Conservation (phyloP, 331 rosid genomes). For the Ulmus americana region DNA sequence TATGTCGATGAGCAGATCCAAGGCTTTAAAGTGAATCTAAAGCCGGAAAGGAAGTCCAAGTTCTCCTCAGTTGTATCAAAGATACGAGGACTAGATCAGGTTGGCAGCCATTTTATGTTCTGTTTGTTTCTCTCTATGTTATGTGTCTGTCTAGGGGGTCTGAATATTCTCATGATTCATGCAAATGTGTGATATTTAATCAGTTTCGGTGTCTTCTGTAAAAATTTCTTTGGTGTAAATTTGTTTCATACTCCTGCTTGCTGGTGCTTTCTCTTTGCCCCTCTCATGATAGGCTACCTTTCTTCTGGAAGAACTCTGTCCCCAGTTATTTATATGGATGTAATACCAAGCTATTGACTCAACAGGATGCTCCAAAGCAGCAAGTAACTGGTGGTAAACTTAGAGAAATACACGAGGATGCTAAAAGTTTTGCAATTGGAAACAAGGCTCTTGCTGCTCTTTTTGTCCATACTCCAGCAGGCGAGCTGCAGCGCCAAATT, state of each 20-base stretch:
- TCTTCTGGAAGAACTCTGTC: background rate
- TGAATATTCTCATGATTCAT: background rate
- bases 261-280: background rate
- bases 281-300: background rate
- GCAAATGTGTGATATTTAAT: background rate
- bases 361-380: conserved; percentile 82
- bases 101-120: conserved; percentile 23
- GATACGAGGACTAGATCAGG: conserved; percentile 97
- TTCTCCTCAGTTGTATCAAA: conserved; percentile 91
- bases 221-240: conserved; percentile 5
- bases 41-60: conserved; percentile 88
- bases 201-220: background rate
- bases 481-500: conserved; percentile 96
- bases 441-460: conserved; percentile 91
- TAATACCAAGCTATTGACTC: conserved; percentile 12
- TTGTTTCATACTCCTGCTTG: background rate
- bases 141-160: background rate
- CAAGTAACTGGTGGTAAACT: conserved; percentile 97
- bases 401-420: conserved; percentile 89
- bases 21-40: conserved; percentile 81
- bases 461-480: conserved; percentile 97
- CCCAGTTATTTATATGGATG: conserved; percentile 3
- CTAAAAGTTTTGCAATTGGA: conserved; percentile 80
- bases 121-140: conserved; percentile 5
- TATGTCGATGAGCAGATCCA: conserved; percentile 76